Evolutionary conservation across 139 green algal species (phyloP), one percentile per base, ranked within the genome.

Genomic region (Chlorella sp.): DNA sequence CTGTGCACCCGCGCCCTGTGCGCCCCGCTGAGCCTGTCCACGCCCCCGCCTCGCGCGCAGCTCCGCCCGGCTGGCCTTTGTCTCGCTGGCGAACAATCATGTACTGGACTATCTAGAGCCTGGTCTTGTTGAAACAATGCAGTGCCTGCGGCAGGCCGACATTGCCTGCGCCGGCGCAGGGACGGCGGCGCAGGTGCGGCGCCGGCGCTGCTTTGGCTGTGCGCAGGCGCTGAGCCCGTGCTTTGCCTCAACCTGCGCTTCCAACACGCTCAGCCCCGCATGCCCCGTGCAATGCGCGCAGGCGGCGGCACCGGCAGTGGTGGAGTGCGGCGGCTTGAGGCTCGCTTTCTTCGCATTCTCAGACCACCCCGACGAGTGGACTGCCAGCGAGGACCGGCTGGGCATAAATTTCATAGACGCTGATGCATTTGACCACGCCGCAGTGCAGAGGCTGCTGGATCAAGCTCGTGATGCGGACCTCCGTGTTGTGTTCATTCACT

Each of bases 51-150:
- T 5, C 25, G 41, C 59, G 27, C 19, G 15, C 61, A 85, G 76
- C 31, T 33, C 71, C 50, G 73, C 86, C 46, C 25, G 48, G 19
- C 29, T 92, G 8, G 43, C 72, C 21, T 92, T 86, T 63, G 87
- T 85, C 33, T 87, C 77, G 8, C 64, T 94, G 8, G 88, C 87
- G 9, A 92, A 92, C 76, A 92, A 94, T 74, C 87, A 92, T 58
- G 73, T 84, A 3, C 74, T 92, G 41, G 87, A 92, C 62, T 93
- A 85, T 33, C 12, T 42, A n/a, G 53, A 67, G 5, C 23, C 67
- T 19, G 87, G 87, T 2, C 74, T 92, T 33, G 35, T 23, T 1
- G 85, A 92, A 27, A 93, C 86, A 21, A 64, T 46, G 55, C 69
- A 71, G 31, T 82, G 71, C 36, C 73, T 91, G 36, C 35, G 71